These are phyloP conservation scores for Stemphylium beticola DNA, from an alignment of 2,329 filamentous ascomycete species.

Conservation along the genomic window DNA sequence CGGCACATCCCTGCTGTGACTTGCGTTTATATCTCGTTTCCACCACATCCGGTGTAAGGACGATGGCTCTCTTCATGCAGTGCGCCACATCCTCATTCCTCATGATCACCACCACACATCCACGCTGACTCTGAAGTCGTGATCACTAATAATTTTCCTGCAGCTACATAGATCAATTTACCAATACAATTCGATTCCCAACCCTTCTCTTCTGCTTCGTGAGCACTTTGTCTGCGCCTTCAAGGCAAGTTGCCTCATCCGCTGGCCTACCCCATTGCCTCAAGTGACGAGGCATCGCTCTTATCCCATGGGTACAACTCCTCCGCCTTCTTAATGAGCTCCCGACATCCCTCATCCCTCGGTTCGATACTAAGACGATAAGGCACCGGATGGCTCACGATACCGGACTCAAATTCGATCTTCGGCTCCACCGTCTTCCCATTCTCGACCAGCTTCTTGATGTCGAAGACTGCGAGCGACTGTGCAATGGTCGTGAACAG, in stretches of 20 bases:
- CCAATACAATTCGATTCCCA: background rate
- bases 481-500: constrained; percentile 54
- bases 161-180: background rate
- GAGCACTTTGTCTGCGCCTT: background rate
- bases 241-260: background rate
- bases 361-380: constrained; percentile 46
- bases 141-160: background rate
- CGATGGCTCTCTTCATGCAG: background rate
- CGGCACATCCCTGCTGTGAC: background rate
- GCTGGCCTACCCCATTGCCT: constrained; percentile 2
- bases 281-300: constrained; percentile 45
- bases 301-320: constrained; percentile 48
- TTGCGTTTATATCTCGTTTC: background rate
- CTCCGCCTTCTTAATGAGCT: constrained; percentile 45
- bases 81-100: background rate
- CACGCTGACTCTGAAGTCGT: background rate
- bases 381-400: constrained; percentile 49
- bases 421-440: constrained; percentile 48
- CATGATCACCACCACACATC: background rate
- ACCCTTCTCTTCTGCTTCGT: background rate
- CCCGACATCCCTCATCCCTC: constrained; percentile 41
- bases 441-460: constrained; percentile 48
- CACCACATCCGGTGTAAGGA: background rate
- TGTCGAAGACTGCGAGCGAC: constrained; percentile 56
- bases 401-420: constrained; percentile 46